Conservation (phyloP, 2,329 filamentous ascomycete species). For the Phoma sp. region DNA sequence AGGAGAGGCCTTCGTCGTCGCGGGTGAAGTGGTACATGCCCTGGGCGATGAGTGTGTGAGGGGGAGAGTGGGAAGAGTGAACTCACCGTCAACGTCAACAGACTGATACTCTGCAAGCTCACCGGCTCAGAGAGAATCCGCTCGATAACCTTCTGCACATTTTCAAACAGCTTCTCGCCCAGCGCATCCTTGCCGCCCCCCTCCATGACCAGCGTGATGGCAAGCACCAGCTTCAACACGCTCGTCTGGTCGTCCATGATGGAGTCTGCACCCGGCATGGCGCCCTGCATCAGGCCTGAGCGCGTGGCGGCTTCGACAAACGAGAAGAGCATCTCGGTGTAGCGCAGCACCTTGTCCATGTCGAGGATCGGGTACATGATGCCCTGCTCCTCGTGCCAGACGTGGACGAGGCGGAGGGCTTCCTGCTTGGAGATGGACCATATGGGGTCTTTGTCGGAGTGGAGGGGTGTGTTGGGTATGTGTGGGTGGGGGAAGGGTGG, state of each 20-base stretch:
- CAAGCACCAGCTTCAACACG: conserved; percentile 83
- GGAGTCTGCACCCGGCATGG: conserved; percentile 63
- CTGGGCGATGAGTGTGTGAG: conserved; percentile 46
- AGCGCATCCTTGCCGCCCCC: conserved; percentile 79
- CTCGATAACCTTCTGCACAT: conserved; percentile 76
- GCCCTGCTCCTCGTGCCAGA: conserved; percentile 90
- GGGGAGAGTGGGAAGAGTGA: background rate
- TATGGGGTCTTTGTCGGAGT: conserved; percentile 73
- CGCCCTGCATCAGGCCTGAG: conserved; percentile 64
- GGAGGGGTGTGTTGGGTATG: conserved; percentile 36
- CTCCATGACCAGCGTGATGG: conserved; percentile 78
- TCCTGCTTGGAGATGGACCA: conserved; percentile 81
- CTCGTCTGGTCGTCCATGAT: conserved; percentile 71
- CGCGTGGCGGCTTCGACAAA: conserved; percentile 75
- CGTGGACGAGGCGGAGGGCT: conserved; percentile 76
- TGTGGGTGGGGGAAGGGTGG: conserved; percentile 42
- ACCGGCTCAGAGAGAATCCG: conserved; percentile 64
- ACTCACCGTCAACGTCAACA: conserved; percentile 65
- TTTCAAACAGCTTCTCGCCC: conserved; percentile 76
- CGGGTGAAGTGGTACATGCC: conserved; percentile 82
- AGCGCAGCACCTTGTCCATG: conserved; percentile 73
- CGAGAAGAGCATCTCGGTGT: conserved; percentile 72
- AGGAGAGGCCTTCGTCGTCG: conserved; percentile 85
- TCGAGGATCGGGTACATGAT: conserved; percentile 90
- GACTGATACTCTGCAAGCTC: conserved; percentile 65